Percentiles rank a stretch among this genome's conserved stretches.
These are phyloP conservation scores for Penicillium canariense DNA, from an alignment of 495 filamentous ascomycete genomes.

Conservation along the genomic window DNA sequence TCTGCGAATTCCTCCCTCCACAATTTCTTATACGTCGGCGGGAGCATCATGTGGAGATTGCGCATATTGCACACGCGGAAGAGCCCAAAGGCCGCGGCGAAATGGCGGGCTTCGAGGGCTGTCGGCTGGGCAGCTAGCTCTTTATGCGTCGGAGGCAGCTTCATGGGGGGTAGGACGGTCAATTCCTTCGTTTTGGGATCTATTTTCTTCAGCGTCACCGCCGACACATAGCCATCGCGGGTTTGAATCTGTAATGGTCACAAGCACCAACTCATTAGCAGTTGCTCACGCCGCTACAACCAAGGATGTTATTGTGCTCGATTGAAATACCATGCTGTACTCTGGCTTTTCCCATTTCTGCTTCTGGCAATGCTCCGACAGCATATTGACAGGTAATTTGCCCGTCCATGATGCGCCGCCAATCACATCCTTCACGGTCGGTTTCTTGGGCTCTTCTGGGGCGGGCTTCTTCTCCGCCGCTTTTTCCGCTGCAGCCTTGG, in stretches of 20 bases:
- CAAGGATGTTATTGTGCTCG: not conserved
- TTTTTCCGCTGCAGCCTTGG: constrained; percentile 42
- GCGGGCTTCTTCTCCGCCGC: constrained; percentile 36
- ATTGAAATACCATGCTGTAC: constrained; percentile 66
- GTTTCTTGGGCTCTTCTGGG: constrained; percentile 65
- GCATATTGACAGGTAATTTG: constrained; percentile 88
- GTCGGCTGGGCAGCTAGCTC: constrained; percentile 67
- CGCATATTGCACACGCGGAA: constrained; percentile 91
- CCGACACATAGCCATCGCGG: constrained; percentile 66
- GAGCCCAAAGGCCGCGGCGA: constrained; percentile 84
- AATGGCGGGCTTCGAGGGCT: constrained; percentile 85
- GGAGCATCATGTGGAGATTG: constrained; percentile 89
- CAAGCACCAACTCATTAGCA: constrained; percentile 11
- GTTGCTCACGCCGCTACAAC: not conserved
- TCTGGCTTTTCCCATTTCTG: constrained; percentile 94
- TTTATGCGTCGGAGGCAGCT: constrained; percentile 69
- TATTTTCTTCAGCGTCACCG: constrained; percentile 71
- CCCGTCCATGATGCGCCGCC: constrained; percentile 97
- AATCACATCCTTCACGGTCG: constrained; percentile 82
- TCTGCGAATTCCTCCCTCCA: constrained; percentile 85
- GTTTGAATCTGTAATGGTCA: constrained; percentile 42
- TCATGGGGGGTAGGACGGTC: constrained; percentile 72
- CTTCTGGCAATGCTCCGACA: constrained; percentile 92
- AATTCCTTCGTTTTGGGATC: constrained; percentile 82
- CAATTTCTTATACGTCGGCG: constrained; percentile 79